Percentiles rank a stretch among this genome's conserved stretches.
phyloP scores from a whole-genome alignment of 139 green algal genomes.

The Spirogloea muscicola region DNA sequence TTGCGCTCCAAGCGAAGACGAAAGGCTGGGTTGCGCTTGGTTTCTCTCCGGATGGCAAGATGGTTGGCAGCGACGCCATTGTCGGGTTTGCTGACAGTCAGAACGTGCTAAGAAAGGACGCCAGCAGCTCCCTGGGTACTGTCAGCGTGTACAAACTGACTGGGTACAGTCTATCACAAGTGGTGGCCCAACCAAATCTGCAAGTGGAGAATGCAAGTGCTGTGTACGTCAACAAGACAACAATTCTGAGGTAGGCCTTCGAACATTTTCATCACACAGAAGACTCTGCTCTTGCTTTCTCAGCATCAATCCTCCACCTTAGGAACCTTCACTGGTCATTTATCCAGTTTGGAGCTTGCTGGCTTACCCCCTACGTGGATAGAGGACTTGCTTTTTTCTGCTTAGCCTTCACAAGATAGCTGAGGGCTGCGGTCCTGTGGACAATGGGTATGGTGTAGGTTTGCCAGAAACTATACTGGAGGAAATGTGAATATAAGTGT shows the following conservation, averaged over 20 bases:
- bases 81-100: slow-evolving; percentile 4
- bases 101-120: not conserved
- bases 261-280: not conserved
- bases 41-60: not conserved
- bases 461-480: not conserved
- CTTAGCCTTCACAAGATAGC: too few species aligned
- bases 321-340: not conserved
- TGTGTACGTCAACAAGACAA: not conserved
- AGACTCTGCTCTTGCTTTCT: not conserved
- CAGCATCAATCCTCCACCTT: not conserved
- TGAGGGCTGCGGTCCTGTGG: too few species aligned
- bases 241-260: slow-evolving; percentile 1
- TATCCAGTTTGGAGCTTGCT: too few species aligned
- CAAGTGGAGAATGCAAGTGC: not conserved
- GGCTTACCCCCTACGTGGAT: too few species aligned
- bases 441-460: slow-evolving; percentile 2
- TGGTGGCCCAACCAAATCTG: not conserved
- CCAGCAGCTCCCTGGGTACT: too few species aligned
- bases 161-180: not conserved
- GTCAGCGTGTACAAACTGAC: not conserved
- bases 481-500: slow-evolving; percentile 1
- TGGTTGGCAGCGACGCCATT: not conserved
- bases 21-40: slow-evolving; percentile 9
- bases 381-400: too few species aligned
- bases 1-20: slow-evolving; percentile 8